phyloP scores from a whole-genome alignment of 2,329 filamentous ascomycete genomes.

The Sporothrix protearum region DNA sequence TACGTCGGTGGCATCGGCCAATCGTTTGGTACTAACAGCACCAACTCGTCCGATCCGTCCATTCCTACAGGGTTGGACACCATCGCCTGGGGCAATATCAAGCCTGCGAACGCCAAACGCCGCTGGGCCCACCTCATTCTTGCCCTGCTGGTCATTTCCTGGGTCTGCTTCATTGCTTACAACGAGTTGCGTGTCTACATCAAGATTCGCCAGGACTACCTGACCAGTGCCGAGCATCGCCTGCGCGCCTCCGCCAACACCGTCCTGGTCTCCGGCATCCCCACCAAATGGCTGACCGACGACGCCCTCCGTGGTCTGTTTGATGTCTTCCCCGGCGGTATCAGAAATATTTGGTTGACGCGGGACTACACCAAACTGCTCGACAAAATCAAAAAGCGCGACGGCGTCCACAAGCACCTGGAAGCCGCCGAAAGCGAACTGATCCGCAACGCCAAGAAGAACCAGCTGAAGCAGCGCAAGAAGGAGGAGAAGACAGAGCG shows the following conservation, averaged over 20 bases:
- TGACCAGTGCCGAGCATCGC: conserved; percentile 92
- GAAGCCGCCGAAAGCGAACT: conserved; percentile 82
- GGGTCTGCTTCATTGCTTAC: conserved; percentile 85
- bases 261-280: conserved; percentile 87
- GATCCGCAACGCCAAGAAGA: conserved; percentile 74
- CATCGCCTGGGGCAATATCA: conserved; percentile 85
- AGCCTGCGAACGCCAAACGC: conserved; percentile 58
- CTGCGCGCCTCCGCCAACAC: conserved; percentile 92
- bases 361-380: conserved; percentile 78
- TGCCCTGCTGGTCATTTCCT: conserved; percentile 72
- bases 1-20: conserved; percentile 65
- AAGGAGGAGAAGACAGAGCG: conserved; percentile 63
- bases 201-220: conserved; percentile 86
- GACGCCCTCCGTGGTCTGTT: conserved; percentile 80
- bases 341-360: conserved; percentile 96
- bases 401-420: conserved; percentile 65
- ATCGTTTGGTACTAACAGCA: conserved; percentile 43
- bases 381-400: conserved; percentile 76
- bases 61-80: conserved; percentile 66
- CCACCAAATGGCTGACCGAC: conserved; percentile 81
- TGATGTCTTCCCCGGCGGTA: conserved; percentile 92
- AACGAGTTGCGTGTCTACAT: conserved; percentile 83
- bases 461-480: conserved; percentile 65
- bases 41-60: conserved; percentile 37
- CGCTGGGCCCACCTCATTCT: conserved; percentile 84